phyloP scores from a whole-genome alignment of 1,284 basidiomycete genomes.

The Puccinia hordei region DNA sequence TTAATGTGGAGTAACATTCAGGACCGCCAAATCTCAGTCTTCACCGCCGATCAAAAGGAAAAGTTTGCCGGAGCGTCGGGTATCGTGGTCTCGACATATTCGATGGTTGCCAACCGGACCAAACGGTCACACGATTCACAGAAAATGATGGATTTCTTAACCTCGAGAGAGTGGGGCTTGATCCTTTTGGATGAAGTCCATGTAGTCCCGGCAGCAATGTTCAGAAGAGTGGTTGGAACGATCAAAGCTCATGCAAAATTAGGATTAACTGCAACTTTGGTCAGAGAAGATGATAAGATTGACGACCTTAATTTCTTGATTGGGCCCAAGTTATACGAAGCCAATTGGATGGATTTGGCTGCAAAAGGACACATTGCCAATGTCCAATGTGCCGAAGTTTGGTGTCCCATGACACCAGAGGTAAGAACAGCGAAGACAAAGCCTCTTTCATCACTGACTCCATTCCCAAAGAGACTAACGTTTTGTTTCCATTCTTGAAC shows the following conservation, averaged over 20 bases:
- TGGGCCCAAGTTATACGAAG: slow-evolving; percentile 98
- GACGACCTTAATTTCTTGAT: slow-evolving; percentile 98
- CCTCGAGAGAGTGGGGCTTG: slow-evolving; percentile 93
- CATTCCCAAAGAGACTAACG: not conserved
- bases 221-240: slow-evolving; percentile 89
- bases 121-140: slow-evolving; percentile 94
- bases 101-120: slow-evolving; percentile 95
- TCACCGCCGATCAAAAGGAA: slow-evolving; percentile 94
- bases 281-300: slow-evolving; percentile 99
- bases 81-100: slow-evolving; percentile 95
- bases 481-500: not conserved
- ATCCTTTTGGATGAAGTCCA: slow-evolving; percentile 94
- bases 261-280: slow-evolving; percentile 90
- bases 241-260: slow-evolving; percentile 98
- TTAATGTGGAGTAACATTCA: slow-evolving; percentile 96
- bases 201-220: slow-evolving; percentile 95
- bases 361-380: slow-evolving; percentile 99
- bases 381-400: slow-evolving; percentile 99
- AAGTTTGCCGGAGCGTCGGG: slow-evolving; percentile 93
- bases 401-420: slow-evolving; percentile 99
- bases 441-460: not conserved
- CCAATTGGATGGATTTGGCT: slow-evolving; percentile 99
- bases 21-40: slow-evolving; percentile 89
- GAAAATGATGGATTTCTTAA: slow-evolving; percentile 98
- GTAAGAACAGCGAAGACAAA: slow-evolving; percentile 21